phyloP scores from a whole-genome alignment of 2,329 filamentous ascomycete genomes.

The Penicillium sp. region DNA sequence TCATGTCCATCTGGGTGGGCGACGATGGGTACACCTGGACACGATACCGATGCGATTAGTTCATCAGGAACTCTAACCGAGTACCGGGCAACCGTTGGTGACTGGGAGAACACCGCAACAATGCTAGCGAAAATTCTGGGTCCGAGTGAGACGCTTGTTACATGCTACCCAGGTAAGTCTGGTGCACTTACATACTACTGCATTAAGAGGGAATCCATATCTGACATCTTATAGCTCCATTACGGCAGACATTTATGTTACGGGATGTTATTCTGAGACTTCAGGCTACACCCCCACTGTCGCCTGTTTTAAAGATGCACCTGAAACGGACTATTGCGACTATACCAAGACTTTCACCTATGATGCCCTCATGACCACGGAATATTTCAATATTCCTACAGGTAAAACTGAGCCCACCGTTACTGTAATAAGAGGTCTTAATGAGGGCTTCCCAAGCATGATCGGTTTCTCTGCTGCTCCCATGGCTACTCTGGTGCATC shows the following conservation, averaged over 20 bases:
- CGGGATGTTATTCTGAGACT: not conserved
- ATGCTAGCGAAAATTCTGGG: not conserved
- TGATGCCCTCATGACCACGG: not conserved
- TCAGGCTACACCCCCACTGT: not conserved
- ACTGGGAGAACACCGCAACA: not conserved
- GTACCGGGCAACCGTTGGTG: not conserved
- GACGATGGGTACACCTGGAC: slow-evolving; percentile 7
- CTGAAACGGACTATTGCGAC: not conserved
- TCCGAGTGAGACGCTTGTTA: slow-evolving; percentile 3
- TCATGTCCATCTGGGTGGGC: slow-evolving; percentile 19
- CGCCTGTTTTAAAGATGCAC: not conserved
- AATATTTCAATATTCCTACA: not conserved
- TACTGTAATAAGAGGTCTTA: not conserved
- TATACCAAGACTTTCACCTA: not conserved
- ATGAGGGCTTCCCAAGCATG: not conserved
- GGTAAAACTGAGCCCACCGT: not conserved
- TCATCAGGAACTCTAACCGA: slow-evolving; percentile 2
- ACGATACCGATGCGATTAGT: not conserved
- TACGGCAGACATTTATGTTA: not conserved
- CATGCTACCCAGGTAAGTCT: not conserved
- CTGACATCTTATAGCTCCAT: not conserved
- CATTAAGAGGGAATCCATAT: not conserved
- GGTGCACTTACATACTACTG: too few species aligned
- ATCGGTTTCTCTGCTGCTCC: not conserved
- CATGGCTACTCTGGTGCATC: slow-evolving; percentile 6